These are phyloP conservation scores for Citrullus amarus DNA, from an alignment of 306 rosid species.

Conservation along the genomic window DNA sequence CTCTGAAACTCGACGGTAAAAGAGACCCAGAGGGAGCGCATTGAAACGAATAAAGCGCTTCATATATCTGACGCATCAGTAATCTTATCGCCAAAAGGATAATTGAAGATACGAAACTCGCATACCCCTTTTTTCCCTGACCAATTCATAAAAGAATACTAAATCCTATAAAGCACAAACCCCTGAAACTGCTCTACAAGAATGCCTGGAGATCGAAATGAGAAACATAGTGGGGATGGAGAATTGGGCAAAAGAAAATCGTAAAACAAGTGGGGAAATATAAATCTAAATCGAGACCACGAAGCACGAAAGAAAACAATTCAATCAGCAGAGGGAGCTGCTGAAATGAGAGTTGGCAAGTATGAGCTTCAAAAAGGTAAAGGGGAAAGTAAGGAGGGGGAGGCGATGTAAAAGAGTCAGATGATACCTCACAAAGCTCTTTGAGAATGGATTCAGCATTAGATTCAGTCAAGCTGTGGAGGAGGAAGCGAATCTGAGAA, in stretches of 20 bases:
- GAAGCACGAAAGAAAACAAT: background rate
- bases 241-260: background rate
- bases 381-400: background rate
- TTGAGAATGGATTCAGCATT: conserved; percentile 63
- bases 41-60: background rate
- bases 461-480: conserved; percentile 52
- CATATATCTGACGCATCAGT: background rate
- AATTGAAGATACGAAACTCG: background rate
- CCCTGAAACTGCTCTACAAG: background rate
- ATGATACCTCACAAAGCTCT: conserved; percentile 60
- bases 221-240: background rate
- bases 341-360: background rate
- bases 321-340: background rate
- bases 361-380: background rate
- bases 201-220: background rate
- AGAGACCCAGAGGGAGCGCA: background rate
- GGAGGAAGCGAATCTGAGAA: conserved; percentile 80
- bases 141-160: too few relatives aligned
- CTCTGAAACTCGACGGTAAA: background rate
- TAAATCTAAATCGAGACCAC: background rate
- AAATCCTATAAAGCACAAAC: background rate
- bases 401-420: background rate
- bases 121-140: background rate
- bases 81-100: background rate
- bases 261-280: background rate